Percentiles rank a stretch among this genome's conserved stretches.
Conservation (phyloP, 2,329 filamentous ascomycete species). For the Cladophialophora chaetospira region DNA sequence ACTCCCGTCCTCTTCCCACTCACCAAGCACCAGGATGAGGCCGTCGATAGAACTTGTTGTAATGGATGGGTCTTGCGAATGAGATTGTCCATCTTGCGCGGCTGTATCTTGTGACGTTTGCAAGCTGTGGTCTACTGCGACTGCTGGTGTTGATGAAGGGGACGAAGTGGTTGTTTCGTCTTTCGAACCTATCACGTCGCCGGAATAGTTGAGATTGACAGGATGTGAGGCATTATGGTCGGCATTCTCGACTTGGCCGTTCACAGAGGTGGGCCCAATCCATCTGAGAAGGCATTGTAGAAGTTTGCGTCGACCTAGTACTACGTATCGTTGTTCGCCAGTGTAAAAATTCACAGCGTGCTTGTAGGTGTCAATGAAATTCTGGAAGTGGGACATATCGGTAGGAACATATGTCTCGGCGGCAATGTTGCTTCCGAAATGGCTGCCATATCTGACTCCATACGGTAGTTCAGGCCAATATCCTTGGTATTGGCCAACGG, state of each 20-base stretch:
- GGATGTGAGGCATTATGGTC: not conserved
- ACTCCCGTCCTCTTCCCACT: not conserved
- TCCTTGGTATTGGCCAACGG: too few species aligned
- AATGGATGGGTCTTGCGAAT: not conserved
- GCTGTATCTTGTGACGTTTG: not conserved
- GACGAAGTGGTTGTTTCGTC: not conserved
- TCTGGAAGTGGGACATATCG: not conserved
- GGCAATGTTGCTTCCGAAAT: not conserved
- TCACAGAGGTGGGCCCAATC: not conserved
- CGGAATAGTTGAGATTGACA: not conserved
- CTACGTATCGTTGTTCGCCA: too few species aligned
- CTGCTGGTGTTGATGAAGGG: not conserved
- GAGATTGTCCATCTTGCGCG: not conserved
- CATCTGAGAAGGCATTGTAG: not conserved
- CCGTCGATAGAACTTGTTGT: not conserved
- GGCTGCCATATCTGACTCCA: constrained; percentile 1
- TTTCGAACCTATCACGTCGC: not conserved
- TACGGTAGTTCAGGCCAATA: not conserved
- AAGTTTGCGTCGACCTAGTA: too few species aligned
- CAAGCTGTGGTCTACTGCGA: not conserved
- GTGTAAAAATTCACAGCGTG: not conserved
- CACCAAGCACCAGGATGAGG: not conserved
- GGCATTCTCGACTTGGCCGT: not conserved
- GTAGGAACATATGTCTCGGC: not conserved
- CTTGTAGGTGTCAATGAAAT: not conserved